Base-by-base conservation (phyloP, 805 yeast species). In the Schizosaccharomyces osmophilus region DNA sequence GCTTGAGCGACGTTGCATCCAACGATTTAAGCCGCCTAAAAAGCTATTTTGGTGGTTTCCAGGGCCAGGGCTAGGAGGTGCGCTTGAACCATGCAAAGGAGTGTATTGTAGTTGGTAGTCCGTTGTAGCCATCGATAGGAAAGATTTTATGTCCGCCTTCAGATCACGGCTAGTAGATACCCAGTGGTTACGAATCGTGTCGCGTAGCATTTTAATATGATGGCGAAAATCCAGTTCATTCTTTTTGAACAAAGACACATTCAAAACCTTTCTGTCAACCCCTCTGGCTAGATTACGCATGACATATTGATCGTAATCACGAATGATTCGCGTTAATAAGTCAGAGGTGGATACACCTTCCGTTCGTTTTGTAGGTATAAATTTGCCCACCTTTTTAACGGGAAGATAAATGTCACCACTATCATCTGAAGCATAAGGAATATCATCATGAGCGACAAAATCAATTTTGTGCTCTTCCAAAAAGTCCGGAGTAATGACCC, bases 221-320 rank as follows among this genome's bases (percentile, higher is more conserved):
- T 88, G 87, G 71, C 86, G 88, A 73, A 93, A 79, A 65, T 93
- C 98, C 67, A 93, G 77, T 74, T 93, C 98, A 72, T 93, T 93
- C 73, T 93, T 93, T 74, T 93, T 93, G 67, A 93, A 77, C 98
- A 98, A 93, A 39, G 95, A 85, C 24, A 93, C 97, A 69, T 93
- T 93, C 68, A 93, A 79, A 69, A 93, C 98, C 71, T 93, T 87
- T 69, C 98, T 79, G 2, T 97, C 85, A 11, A 96, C 97, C 59
- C 98, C 98, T 66, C 98, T 80, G 17, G 96, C 95, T 73, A 93
- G 90, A 74, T 93, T 93, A 70, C 98, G 82, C 93, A 90, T 84
- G 71, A 93, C 76, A 72, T 93, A 93, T 74, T 89, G 87, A 75
- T 93, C 98, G 73, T 93, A 93, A 73, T 93, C 97, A 67, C 93